Conservation (phyloP, 1,139 yeast species). For the Candida sojae region DNA sequence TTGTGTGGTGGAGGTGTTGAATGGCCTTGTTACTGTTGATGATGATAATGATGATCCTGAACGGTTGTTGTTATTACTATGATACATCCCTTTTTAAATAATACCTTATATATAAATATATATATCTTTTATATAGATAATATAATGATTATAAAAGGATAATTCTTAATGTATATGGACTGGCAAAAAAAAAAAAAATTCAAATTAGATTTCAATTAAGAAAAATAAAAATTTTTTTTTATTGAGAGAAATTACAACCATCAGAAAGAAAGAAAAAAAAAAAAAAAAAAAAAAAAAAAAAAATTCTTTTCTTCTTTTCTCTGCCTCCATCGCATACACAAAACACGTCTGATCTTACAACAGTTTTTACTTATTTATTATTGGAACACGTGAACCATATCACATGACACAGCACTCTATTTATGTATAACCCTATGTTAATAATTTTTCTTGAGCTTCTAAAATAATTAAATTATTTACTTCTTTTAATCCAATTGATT, state of each 20-base stretch:
- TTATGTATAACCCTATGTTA: constrained; percentile 8
- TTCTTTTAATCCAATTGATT: constrained; percentile 15
- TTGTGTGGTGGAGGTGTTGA: background rate
- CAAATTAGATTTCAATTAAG: too few species aligned
- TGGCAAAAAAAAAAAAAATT: background rate
- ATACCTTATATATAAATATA: background rate
- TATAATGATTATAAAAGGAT: too few species aligned
- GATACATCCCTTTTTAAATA: background rate
- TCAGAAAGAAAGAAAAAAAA: too few species aligned
- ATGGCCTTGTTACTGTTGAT: background rate
- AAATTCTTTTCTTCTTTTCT: background rate
- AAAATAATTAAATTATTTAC: constrained; percentile 21
- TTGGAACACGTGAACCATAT: background rate
- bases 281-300: too few species aligned
- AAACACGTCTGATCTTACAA: background rate
- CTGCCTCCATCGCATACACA: background rate
- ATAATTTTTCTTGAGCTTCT: constrained; percentile 20
- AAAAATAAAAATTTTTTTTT: too few species aligned
- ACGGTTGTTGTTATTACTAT: background rate
- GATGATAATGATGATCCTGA: background rate
- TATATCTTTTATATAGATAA: background rate
- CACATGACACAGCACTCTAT: background rate
- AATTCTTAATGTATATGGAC: too few species aligned
- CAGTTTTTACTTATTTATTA: too few species aligned
- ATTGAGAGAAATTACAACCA: background rate